Evolutionary conservation across 1,139 yeast genomes (phyloP).

Genomic region (Kurtzmaniella quercitrusa): DNA sequence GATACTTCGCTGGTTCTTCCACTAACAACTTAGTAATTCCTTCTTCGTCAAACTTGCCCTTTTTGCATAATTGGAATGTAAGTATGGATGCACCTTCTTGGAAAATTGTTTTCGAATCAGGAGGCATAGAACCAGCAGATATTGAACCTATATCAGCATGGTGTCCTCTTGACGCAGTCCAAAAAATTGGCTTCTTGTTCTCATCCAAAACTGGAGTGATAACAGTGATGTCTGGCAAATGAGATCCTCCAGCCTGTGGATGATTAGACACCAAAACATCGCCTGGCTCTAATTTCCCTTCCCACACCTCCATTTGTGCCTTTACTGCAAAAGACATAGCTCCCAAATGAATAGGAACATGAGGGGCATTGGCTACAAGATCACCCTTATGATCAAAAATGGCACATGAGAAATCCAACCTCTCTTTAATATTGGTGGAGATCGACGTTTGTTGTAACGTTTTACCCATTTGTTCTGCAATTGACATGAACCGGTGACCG

Average conservation of each 20-base stretch:
- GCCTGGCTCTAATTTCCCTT: constrained; percentile 56
- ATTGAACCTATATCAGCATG: constrained; percentile 47
- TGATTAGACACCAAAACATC: constrained; percentile 77
- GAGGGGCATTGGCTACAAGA: constrained; percentile 82
- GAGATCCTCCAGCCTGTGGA: constrained; percentile 79
- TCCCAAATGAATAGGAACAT: constrained; percentile 82
- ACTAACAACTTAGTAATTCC: constrained; percentile 34
- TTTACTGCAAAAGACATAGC: constrained; percentile 85
- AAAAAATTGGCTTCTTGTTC: constrained; percentile 30
- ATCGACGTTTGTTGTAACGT: constrained; percentile 77
- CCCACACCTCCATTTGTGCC: constrained; percentile 63
- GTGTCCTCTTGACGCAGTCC: constrained; percentile 47
- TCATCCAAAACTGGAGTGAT: constrained; percentile 54
- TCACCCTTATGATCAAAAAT: constrained; percentile 72
- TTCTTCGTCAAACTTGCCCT: constrained; percentile 38
- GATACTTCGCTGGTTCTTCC: constrained; percentile 42
- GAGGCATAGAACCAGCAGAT: constrained; percentile 46
- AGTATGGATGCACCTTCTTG: constrained; percentile 45
- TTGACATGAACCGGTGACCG: constrained; percentile 82
- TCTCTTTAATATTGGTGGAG: constrained; percentile 81
- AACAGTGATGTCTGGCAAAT: constrained; percentile 80
- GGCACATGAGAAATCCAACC: constrained; percentile 84
- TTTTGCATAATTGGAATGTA: constrained; percentile 32
- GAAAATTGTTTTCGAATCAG: constrained; percentile 38
- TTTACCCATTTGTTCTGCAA: constrained; percentile 87